phyloP scores from a whole-genome alignment of 805 yeast species.

The Candida mattraensis region DNA sequence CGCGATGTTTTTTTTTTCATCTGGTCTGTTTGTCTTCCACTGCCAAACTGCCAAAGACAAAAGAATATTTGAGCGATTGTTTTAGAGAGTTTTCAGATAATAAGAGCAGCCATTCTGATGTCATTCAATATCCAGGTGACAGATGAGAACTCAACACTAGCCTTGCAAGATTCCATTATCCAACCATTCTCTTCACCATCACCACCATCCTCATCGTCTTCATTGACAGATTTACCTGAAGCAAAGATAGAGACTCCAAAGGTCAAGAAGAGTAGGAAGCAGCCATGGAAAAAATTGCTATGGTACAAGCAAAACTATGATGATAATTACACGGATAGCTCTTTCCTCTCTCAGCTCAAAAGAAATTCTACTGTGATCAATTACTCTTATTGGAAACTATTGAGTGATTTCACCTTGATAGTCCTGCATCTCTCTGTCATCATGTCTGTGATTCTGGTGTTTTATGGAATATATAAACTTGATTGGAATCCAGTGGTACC shows the following conservation, averaged over 20 bases:
- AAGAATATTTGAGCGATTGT: too few species aligned
- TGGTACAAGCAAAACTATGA: constrained; percentile 87
- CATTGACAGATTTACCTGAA: constrained; percentile 4
- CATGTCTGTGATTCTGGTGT: constrained; percentile 64
- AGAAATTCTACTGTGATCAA: constrained; percentile 72
- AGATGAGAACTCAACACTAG: too few species aligned
- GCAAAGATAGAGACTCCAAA: too few species aligned
- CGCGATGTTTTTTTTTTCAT: background rate
- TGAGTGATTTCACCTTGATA: constrained; percentile 68
- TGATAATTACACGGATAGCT: constrained; percentile 83
- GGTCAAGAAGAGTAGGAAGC: constrained; percentile 6
- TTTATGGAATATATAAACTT: constrained; percentile 54
- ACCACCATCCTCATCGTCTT: constrained; percentile 2
- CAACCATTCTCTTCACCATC: background rate
- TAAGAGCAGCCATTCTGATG: too few species aligned
- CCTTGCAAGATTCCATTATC: too few species aligned
- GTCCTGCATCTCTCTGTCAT: constrained; percentile 65
- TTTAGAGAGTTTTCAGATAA: too few species aligned
- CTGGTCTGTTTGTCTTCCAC: constrained; percentile 7
- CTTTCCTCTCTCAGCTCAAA: constrained; percentile 77
- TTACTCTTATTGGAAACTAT: constrained; percentile 63
- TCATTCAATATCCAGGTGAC: too few species aligned
- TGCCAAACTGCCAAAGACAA: too few species aligned
- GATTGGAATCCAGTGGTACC: constrained; percentile 52
- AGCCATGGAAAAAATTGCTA: constrained; percentile 79